Conservation (phyloP, 2,329 filamentous ascomycete species). For the Onygenales sp. region DNA sequence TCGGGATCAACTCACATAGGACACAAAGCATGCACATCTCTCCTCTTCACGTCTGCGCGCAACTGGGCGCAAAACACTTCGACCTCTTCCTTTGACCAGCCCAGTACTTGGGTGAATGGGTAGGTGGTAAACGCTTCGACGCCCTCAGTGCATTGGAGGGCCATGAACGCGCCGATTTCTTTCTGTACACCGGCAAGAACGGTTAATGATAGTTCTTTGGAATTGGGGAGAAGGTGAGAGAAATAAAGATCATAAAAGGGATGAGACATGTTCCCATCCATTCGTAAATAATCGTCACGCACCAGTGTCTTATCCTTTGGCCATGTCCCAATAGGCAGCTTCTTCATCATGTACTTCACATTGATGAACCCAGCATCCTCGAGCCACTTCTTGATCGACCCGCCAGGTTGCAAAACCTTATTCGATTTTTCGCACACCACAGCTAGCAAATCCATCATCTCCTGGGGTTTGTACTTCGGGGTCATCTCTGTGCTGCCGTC, state of each 20-base stretch:
- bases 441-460: constrained; percentile 17
- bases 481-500: constrained; percentile 17
- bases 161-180: constrained; percentile 11
- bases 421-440: constrained; percentile 16
- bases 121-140: constrained; percentile 12
- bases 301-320: constrained; percentile 7
- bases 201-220: neutral
- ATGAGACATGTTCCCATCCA: neutral
- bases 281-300: neutral
- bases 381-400: constrained; percentile 4
- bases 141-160: constrained; percentile 9
- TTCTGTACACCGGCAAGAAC: constrained; percentile 5
- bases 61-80: neutral
- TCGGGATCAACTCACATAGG: neutral
- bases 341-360: constrained; percentile 4
- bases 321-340: constrained; percentile 9
- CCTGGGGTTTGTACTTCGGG: constrained; percentile 10
- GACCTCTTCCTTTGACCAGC: constrained; percentile 8
- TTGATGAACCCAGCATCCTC: constrained; percentile 8
- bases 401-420: constrained; percentile 8
- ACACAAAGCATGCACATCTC: neutral
- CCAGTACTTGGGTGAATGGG: constrained; percentile 9
- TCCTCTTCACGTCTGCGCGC: neutral
- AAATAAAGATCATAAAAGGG: neutral
- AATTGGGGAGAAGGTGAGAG: neutral